These are phyloP conservation scores for Phlebopus sp. DNA, from an alignment of 1,284 basidiomycete species.

Conservation along the genomic window DNA sequence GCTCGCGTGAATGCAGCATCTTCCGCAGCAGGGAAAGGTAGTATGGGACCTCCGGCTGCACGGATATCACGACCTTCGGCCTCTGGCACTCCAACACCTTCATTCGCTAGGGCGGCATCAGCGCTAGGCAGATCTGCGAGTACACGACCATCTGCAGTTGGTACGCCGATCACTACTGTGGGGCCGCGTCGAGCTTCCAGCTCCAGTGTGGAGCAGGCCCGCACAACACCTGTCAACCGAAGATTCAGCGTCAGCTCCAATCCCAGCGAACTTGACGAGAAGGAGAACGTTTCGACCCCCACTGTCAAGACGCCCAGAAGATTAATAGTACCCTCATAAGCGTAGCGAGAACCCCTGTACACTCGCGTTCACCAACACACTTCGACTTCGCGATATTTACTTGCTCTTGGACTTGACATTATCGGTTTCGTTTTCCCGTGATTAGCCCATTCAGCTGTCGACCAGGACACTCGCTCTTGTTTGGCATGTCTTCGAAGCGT, in stretches of 20 bases:
- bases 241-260: conserved; percentile 20
- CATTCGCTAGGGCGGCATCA: conserved; percentile 32
- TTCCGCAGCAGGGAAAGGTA: conserved; percentile 26
- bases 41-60: conserved; percentile 48
- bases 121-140: conserved; percentile 27
- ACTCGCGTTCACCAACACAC: not conserved
- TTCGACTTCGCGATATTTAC: conserved; percentile 7
- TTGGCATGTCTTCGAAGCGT: conserved; percentile 4
- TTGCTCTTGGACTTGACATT: conserved; percentile 14
- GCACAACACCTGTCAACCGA: conserved; percentile 14
- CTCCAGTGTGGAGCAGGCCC: conserved; percentile 17
- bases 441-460: conserved; percentile 4
- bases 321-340: conserved; percentile 17
- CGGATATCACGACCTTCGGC: conserved; percentile 37
- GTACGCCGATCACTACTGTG: not conserved
- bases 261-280: conserved; percentile 25
- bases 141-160: conserved; percentile 11
- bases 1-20: conserved; percentile 41
- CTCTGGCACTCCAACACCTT: conserved; percentile 36
- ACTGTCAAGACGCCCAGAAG: conserved; percentile 18
- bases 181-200: conserved; percentile 21
- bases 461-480: conserved; percentile 7
- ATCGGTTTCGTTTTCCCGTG: conserved; percentile 9
- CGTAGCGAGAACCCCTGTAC: conserved; percentile 7
- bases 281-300: conserved; percentile 20